Percentiles rank a stretch among this genome's conserved stretches.
Evolutionary conservation across 2,329 filamentous ascomycete species (phyloP).

Genomic region (Dothiorella sarmentorum): DNA sequence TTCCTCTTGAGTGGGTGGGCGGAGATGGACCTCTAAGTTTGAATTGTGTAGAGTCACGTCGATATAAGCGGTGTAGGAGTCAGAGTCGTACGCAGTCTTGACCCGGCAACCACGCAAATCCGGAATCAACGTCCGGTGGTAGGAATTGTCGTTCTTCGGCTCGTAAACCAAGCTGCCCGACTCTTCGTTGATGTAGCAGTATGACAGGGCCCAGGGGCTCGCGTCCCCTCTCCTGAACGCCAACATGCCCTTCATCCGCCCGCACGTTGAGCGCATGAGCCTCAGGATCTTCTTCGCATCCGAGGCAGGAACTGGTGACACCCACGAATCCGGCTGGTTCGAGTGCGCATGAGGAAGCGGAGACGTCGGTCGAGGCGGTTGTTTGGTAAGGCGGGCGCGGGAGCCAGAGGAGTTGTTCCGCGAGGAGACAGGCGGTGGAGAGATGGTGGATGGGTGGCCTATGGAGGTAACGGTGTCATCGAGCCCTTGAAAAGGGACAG

Average conservation of each 20-base stretch:
- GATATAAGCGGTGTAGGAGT: conserved; percentile 49
- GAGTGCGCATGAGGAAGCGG: conserved; percentile 29
- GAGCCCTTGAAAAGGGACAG: conserved; percentile 48
- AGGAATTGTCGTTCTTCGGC: conserved; percentile 61
- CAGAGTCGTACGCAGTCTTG: conserved; percentile 47
- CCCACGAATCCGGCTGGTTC: conserved; percentile 33
- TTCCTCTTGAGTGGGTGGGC: conserved; percentile 62
- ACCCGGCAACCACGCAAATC: conserved; percentile 74
- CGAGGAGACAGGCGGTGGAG: conserved; percentile 29
- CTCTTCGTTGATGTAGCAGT: conserved; percentile 75
- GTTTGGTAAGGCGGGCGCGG: conserved; percentile 32
- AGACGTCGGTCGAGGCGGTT: conserved; percentile 24
- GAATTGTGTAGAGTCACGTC: conserved; percentile 53
- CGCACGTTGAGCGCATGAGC: conserved; percentile 74
- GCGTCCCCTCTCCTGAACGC: conserved; percentile 64
- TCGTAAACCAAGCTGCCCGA: conserved; percentile 73
- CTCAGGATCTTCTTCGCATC: conserved; percentile 70
- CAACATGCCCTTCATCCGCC: conserved; percentile 74
- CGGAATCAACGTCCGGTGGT: conserved; percentile 64
- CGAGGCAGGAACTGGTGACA: conserved; percentile 50
- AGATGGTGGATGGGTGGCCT: conserved; percentile 40
- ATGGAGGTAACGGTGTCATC: conserved; percentile 42
- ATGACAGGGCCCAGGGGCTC: conserved; percentile 65
- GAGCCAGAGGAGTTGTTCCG: conserved; percentile 27
- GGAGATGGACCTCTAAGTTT: conserved; percentile 60